phyloP scores from a whole-genome alignment of 495 filamentous ascomycete species.

The Aspergillus cavernicola region DNA sequence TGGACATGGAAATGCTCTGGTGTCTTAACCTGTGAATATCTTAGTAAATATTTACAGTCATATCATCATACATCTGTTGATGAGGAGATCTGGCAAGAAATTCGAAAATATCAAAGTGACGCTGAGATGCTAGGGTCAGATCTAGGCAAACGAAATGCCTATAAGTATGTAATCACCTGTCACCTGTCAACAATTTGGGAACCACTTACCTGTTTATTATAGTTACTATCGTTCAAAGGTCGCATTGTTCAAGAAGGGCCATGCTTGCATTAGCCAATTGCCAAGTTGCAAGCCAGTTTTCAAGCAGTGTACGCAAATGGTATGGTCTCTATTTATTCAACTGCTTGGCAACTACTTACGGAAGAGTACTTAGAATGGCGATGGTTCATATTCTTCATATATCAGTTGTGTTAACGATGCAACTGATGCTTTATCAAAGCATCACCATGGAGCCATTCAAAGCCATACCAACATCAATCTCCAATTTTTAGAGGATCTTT shows the following conservation, averaged over 20 bases:
- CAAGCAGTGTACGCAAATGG: background rate
- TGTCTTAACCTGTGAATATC: slow-evolving; percentile 5
- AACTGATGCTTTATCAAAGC: background rate
- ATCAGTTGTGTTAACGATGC: slow-evolving; percentile 1
- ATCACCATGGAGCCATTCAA: background rate
- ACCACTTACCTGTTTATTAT: background rate
- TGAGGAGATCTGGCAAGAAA: background rate
- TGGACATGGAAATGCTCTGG: slow-evolving; percentile 12
- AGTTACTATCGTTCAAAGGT: slow-evolving; percentile 9
- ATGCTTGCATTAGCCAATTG: slow-evolving; percentile 7
- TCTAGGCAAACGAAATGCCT: slow-evolving; percentile 6
- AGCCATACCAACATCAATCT: background rate
- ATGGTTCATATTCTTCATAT: background rate
- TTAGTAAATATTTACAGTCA: background rate
- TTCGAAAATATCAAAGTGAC: background rate
- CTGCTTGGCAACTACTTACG: background rate
- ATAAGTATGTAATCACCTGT: slow-evolving; percentile 6
- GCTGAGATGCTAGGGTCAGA: background rate
- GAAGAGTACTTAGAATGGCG: too few species aligned
- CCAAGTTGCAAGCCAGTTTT: background rate
- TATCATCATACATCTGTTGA: slow-evolving; percentile 9
- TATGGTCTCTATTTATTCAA: background rate
- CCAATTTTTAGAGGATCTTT: slow-evolving; percentile 6
- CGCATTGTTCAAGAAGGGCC: background rate
- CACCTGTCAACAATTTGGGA: background rate